phyloP scores from a whole-genome alignment of 495 filamentous ascomycete species.

The Parachaetomium inaequale region DNA sequence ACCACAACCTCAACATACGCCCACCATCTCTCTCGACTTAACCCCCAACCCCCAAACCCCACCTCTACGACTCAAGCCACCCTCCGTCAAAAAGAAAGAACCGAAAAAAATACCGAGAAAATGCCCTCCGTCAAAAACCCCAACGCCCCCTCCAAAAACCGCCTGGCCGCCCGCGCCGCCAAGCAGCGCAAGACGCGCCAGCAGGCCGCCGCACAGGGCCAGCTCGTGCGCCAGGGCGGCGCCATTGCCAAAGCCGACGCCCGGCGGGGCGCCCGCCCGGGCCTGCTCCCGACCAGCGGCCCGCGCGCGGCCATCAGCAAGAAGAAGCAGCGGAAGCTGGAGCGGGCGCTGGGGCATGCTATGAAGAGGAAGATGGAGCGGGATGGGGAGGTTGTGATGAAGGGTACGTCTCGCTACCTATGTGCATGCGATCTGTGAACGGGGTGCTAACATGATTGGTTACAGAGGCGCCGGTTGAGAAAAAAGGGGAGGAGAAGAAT shows the following conservation, averaged over 20 bases:
- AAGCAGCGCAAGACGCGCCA: constrained; percentile 30
- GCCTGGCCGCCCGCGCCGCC: constrained; percentile 35
- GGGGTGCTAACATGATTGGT: background rate
- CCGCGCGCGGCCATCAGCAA: constrained; percentile 37
- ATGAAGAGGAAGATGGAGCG: constrained; percentile 40
- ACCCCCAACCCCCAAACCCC: background rate
- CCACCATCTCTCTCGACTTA: no score
- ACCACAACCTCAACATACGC: no score
- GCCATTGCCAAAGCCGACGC: constrained; percentile 34
- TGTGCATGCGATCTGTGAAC: no score
- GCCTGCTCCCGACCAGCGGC: constrained; percentile 44
- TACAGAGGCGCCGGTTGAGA: constrained; percentile 1
- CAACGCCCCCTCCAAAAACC: constrained; percentile 44
- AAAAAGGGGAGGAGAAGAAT: background rate
- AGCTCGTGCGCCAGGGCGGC: constrained; percentile 1
- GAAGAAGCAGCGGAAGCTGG: constrained; percentile 45
- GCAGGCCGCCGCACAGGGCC: constrained; percentile 24
- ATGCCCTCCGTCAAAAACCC: constrained; percentile 49
- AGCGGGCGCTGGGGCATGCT: constrained; percentile 39
- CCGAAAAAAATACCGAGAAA: constrained; percentile 11
- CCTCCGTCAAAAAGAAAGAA: background rate
- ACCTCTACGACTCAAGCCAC: background rate
- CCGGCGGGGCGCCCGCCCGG: constrained; percentile 36
- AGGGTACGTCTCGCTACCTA: constrained; percentile 24
- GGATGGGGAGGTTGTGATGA: constrained; percentile 42